Base-by-base conservation (phyloP, 148 eudicot species). In the Salicornia ramosissima region DNA sequence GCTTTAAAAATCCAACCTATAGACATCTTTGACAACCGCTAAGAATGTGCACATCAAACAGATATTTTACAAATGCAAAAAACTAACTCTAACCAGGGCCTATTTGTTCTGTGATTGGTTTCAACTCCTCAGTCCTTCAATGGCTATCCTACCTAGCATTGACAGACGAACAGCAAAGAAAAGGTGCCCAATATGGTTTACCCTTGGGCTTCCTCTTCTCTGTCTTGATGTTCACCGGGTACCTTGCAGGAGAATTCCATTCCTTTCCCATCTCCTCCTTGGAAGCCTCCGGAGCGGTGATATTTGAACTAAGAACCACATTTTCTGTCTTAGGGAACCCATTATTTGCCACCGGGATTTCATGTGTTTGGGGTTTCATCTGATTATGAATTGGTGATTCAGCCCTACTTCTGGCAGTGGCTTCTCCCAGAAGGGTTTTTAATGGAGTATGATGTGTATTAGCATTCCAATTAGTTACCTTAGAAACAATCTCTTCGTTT, bases 91-190 rank as follows among this genome's bases (percentile, higher is more conserved):
- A 71, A 14, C 25, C 62, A 39, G 53, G n/a, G 22, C 51, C 39
- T 63, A 59, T 12, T n/a, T 15, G 25, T 31, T 50, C 34, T 30
- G 33, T 13, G 59, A 65, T 14, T 16, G 54, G 45, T 51, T 39
- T 45, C 52, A 19, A 3, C 6, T 40, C 39, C 6, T 14, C 18
- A 26, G 39, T 18, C 51, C 51, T 64, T 52, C 5, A 43, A 22
- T 26, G 52, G 61, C 24, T 43, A 40, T 40, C 51, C 72, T 79
- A 82, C 51, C 75, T 76, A 33, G 85, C 75, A 77, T 85, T 79
- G 51, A 83, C 83, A 18, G 96, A 90, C 29, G 90, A 87, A 75
- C 96, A 90, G 75, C 96, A 90, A 13, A 81, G 79, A 78, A 90
- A 87, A 14, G 84, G 88, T 2, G 74, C 82, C 92, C 96, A 90